phyloP scores from a whole-genome alignment of 495 filamentous ascomycete species.

The Chlorociboria aeruginascens region DNA sequence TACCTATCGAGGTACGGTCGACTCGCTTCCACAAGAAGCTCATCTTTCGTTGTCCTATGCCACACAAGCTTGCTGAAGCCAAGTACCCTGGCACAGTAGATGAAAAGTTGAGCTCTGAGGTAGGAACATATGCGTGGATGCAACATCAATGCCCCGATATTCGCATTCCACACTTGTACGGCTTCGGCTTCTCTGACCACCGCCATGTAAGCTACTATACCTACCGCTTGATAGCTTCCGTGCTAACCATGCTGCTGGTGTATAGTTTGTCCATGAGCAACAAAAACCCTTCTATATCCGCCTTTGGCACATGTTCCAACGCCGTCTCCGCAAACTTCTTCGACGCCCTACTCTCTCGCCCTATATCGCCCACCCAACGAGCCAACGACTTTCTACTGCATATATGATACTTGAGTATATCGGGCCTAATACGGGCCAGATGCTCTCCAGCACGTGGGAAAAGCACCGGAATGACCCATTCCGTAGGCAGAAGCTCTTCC shows the following conservation, averaged over 20 bases:
- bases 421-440: constrained; percentile 15
- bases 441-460: constrained; percentile 26
- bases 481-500: constrained; percentile 20
- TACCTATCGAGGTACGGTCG: constrained; percentile 21
- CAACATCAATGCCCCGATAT: constrained; percentile 24
- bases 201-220: constrained; percentile 16
- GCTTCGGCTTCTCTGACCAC: constrained; percentile 24
- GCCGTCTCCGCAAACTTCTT: constrained; percentile 15
- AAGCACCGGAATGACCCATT: constrained; percentile 13
- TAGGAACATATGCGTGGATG: constrained; percentile 25
- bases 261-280: constrained; percentile 23
- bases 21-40: constrained; percentile 15
- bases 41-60: constrained; percentile 28
- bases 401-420: constrained; percentile 30
- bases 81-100: constrained; percentile 26
- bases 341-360: constrained; percentile 17
- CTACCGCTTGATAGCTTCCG: constrained; percentile 5
- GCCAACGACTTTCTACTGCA: constrained; percentile 5
- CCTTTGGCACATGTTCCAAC: constrained; percentile 18
- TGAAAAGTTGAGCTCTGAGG: constrained; percentile 29
- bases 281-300: constrained; percentile 20
- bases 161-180: constrained; percentile 23
- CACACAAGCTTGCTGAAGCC: constrained; percentile 26
- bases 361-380: constrained; percentile 16
- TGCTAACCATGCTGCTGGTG: constrained; percentile 6